Percentiles rank a stretch among this genome's conserved stretches.
These are phyloP conservation scores for Blastocystis sp. DNA, from an alignment of 352 stramenopile genomes.

Conservation along the genomic window DNA sequence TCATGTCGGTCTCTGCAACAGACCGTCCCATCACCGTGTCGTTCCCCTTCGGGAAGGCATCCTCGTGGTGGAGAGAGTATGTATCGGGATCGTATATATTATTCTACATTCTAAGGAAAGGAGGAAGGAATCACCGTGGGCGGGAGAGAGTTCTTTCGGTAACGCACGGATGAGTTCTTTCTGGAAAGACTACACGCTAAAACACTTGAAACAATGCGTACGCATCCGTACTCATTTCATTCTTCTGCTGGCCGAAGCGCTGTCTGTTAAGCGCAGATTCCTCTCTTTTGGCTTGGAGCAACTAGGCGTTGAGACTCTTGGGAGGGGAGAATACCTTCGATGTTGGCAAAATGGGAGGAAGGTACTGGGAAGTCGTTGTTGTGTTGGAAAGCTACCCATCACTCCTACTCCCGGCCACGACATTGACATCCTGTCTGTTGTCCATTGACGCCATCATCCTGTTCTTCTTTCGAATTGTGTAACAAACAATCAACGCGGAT, in stretches of 20 bases:
- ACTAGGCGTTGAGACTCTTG: not conserved
- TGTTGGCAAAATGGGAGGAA: slow-evolving; percentile 31
- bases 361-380: not conserved
- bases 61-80: not conserved
- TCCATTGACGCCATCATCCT: not conserved
- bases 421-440: not conserved
- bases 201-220: not conserved
- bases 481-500: not conserved
- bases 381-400: not conserved
- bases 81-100: slow-evolving; percentile 28
- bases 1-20: not conserved
- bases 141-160: not conserved
- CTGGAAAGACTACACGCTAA: not conserved
- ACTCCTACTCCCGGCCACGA: not conserved
- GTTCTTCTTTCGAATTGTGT: not conserved
- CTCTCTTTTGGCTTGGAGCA: slow-evolving; percentile 10
- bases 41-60: not conserved
- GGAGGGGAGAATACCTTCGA: not conserved
- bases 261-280: not conserved
- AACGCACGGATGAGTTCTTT: slow-evolving; percentile 22
- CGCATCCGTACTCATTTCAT: not conserved
- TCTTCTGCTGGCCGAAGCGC: not conserved
- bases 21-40: not conserved
- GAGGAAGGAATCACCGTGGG: not conserved
- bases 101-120: not conserved